Evolutionary conservation across 192 early-diverging fungal genomes (phyloP), one percentile per base, ranked within the genome.

Genomic region (Umbelopsis sp.): DNA sequence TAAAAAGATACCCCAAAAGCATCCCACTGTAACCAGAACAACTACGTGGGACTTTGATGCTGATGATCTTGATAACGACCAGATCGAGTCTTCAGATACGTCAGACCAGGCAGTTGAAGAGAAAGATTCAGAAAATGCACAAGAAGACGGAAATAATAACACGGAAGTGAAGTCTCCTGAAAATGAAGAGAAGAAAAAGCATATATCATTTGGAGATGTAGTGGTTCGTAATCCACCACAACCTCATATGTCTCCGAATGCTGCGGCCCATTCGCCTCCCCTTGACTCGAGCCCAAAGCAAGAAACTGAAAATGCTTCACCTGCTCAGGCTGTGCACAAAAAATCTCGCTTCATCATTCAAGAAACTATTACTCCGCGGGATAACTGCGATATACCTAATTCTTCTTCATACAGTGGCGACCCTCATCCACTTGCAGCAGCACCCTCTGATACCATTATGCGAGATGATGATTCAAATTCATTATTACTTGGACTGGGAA

Each of bases 11-110:
- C 53, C 81, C 45, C 83, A 80, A 29, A 84, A 82, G 68, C 75
- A 76, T 16, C 68, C 77, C 4, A 71, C 80, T 20, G 74, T 82
- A 45, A 76, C 77, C 34, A 82, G 77, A 65, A 84, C 84, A 14
- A 87, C 86, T 9, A 83, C 87, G n/a, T 93, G 91, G 91, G 89
- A 93, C 65, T 92, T 92, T 80, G 80, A 81, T 62, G 83, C 79
- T 45, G 77, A 77, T 24, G 73, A 70, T 43, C 62, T 34, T 51
- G 41, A 69, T 36, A 32, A 12, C n/a, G 54, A 29, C 24, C 31
- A 31, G 26, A n/a, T 3, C 17, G 44, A 12, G 21, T 68, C 2
- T 36, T 26, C 68, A 52, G 75, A 51, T 21, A 22, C 11, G 44
- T 25, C n/a, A 24, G 51, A 54, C 26, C 34, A 62, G 47, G 24